phyloP scores from a whole-genome alignment of 176 grass and related monocot species.

The Avena atlantica region DNA sequence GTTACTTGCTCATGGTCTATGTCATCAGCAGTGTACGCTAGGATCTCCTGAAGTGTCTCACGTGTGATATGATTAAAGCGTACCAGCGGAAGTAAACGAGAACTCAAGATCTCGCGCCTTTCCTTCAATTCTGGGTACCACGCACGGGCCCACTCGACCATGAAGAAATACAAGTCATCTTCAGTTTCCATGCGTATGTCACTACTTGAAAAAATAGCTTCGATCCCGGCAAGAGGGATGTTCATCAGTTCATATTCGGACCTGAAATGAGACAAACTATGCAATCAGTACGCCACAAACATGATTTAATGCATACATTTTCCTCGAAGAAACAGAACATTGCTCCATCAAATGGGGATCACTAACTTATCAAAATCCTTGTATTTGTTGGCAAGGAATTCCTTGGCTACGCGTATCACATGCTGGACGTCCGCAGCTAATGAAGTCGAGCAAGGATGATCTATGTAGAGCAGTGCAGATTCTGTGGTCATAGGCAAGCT shows the following conservation, averaged over 20 bases:
- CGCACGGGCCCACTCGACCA: neutral
- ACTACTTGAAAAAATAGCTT: neutral
- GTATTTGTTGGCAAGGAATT: conserved; percentile 1
- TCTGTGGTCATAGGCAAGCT: neutral
- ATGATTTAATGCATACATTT: neutral
- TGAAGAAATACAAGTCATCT: neutral
- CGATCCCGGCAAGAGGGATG: neutral
- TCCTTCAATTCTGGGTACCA: neutral
- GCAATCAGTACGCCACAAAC: neutral
- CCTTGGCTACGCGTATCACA: neutral
- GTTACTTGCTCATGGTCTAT: conserved; percentile 68
- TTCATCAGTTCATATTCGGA: neutral
- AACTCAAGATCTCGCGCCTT: conserved; percentile 9
- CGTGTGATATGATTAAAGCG: neutral
- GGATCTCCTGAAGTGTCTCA: too few relatives aligned
- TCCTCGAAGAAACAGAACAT: neutral
- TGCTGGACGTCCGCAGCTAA: neutral
- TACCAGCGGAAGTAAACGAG: neutral
- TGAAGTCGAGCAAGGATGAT: neutral
- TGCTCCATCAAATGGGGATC: neutral
- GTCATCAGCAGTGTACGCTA: conserved; percentile 44
- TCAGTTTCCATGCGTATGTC: neutral
- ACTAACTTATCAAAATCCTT: neutral
- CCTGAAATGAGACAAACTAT: neutral
- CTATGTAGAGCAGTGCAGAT: conserved; percentile 2